Percentiles rank a stretch among this genome's conserved stretches.
These are phyloP conservation scores for Bothriochloa decipiens DNA, from an alignment of 176 grass and related monocot species.

Conservation along the genomic window DNA sequence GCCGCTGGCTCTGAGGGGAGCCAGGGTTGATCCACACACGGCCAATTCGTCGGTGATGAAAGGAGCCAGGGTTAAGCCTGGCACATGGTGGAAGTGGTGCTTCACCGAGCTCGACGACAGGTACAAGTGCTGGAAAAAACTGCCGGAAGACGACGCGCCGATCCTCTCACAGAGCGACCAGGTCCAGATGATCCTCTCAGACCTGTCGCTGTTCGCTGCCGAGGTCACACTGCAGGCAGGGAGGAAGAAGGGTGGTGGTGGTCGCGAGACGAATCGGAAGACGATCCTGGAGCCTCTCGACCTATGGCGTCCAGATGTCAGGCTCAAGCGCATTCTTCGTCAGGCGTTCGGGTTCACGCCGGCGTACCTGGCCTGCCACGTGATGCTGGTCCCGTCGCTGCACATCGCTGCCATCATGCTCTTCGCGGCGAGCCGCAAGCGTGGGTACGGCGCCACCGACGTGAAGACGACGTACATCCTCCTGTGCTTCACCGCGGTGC, in stretches of 20 bases:
- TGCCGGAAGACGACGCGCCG: not conserved
- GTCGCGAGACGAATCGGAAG: too few relatives aligned
- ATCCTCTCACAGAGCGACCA: not conserved
- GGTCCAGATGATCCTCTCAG: not conserved
- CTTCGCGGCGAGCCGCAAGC: not conserved
- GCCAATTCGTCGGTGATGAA: too few relatives aligned
- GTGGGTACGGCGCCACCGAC: not conserved
- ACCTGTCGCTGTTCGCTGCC: not conserved
- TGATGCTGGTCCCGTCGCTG: not conserved
- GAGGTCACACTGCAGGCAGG: too few relatives aligned
- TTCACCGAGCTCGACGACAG: not conserved
- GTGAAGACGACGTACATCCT: too few relatives aligned
- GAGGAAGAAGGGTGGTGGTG: too few relatives aligned
- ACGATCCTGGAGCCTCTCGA: too few relatives aligned
- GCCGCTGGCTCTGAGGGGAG: too few relatives aligned
- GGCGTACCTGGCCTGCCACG: not conserved
- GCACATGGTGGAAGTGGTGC: not conserved
- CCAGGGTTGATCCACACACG: too few relatives aligned
- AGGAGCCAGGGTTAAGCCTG: not conserved
- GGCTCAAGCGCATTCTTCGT: too few relatives aligned
- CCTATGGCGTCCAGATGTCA: too few relatives aligned
- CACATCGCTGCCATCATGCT: conserved; percentile 1
- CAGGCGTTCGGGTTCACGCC: not conserved
- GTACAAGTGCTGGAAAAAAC: not conserved
- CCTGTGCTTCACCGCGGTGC: too few relatives aligned